Evolutionary conservation across 768 basidiomycete species (phyloP), one percentile per base, ranked within the genome.

Genomic region (Glaciozyma antarctica): DNA sequence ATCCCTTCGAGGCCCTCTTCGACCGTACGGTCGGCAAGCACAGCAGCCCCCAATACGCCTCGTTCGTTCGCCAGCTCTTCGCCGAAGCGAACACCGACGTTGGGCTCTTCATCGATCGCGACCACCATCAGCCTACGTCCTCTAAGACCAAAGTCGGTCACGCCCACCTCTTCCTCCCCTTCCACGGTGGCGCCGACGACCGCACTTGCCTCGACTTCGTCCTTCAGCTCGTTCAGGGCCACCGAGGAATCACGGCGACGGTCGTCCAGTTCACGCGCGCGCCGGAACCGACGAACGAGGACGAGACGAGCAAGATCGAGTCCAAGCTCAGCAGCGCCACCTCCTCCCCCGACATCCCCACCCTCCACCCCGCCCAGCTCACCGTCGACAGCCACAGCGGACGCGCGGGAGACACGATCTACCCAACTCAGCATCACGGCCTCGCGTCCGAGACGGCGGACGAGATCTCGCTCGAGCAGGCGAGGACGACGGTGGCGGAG

Each of bases 121-220:
- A 86, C 1, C 73, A 72, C 32, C 32, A 62, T 3, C 32, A 61
- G 0, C 28, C 64, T 8, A 16, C 44, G 0, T 28, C 47, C 10
- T 16, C 43, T 16, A 22, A 22, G 17, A 13, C 51, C 17, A 30
- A 44, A 73, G 0, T 58, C 41, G 72, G 71, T 13, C 64, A 56
- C 45, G 71, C 75, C 53, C 88, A 88, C 68, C 73, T 97, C 34
- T 84, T 93, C 75, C 74, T 92, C 49, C 88, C 93, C 0, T 97
- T 94, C 83, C 88, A 90, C 75, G 94, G 94, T 45, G 94, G 94
- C 0, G 85, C 90, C 0, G 94, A 99, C 75, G 94, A 97, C 75
- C 84, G 95, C 1, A 80, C 90, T 26, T 89, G 90, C 0, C 78
- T 98, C 32, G 78, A 82, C 38, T 84, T 98, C 72, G 83, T 90